Conservation (phyloP, 1,284 basidiomycete genomes). For the Trametes polyzona region DNA sequence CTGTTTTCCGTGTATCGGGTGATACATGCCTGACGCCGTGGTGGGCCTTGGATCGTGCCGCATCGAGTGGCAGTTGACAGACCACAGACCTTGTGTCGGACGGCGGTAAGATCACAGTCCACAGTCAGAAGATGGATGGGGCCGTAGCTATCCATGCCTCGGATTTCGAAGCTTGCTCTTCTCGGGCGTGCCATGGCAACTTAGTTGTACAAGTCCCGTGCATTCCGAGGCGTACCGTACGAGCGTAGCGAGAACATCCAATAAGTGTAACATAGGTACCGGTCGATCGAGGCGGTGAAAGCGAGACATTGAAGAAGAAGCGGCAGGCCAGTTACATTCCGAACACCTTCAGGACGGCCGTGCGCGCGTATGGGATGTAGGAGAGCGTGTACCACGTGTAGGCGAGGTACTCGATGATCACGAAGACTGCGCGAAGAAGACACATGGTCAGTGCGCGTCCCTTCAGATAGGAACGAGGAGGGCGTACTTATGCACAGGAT, state of each 20-base stretch:
- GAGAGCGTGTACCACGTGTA: slow-evolving; percentile 84
- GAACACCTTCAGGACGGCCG: slow-evolving; percentile 67
- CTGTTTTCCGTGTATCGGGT: too few relatives aligned
- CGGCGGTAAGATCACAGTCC: too few relatives aligned
- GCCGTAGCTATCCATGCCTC: too few relatives aligned
- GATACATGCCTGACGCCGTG: too few relatives aligned
- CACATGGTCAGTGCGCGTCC: slow-evolving; percentile 7
- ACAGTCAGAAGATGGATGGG: too few relatives aligned
- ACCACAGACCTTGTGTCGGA: too few relatives aligned
- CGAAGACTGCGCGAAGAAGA: slow-evolving; percentile 72
- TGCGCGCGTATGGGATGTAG: slow-evolving; percentile 88
- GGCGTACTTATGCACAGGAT: slow-evolving; percentile 52
- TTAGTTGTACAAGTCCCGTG: slow-evolving; percentile 20
- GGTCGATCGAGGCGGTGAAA: background rate
- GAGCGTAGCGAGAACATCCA: slow-evolving; percentile 4
- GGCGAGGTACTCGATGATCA: slow-evolving; percentile 84
- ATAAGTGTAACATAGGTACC: slow-evolving; percentile 6
- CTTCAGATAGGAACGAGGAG: background rate
- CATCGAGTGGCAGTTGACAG: too few relatives aligned
- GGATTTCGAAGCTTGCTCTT: too few relatives aligned
- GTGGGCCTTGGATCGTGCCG: too few relatives aligned
- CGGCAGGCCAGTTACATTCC: slow-evolving; percentile 39
- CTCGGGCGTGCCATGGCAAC: too few relatives aligned
- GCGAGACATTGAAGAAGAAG: background rate
- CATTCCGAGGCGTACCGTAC: slow-evolving; percentile 7